phyloP scores from a whole-genome alignment of 148 eudicot species.

The Vaccinium corymbosum region DNA sequence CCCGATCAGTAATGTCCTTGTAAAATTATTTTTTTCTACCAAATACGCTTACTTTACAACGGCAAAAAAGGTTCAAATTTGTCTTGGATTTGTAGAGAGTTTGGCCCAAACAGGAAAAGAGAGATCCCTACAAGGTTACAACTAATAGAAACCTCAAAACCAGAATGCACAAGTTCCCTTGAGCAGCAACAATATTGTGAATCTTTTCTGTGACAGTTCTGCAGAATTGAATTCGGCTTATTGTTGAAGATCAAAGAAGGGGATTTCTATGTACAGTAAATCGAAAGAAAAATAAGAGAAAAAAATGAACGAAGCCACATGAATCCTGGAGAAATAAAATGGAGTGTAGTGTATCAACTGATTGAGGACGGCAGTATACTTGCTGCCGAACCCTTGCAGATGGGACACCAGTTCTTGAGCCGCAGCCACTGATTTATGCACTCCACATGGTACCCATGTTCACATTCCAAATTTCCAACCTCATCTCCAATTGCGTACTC shows the following conservation, averaged over 20 bases:
- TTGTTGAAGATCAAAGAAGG: neutral
- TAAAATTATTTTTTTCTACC: no score
- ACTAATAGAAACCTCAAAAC: neutral
- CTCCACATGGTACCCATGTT: slow-evolving; percentile 57
- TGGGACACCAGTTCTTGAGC: slow-evolving; percentile 95
- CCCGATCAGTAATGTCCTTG: no score
- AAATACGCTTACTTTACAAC: no score
- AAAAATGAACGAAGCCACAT: neutral
- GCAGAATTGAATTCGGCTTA: slow-evolving; percentile 3
- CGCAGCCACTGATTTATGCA: slow-evolving; percentile 77
- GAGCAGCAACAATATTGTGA: neutral
- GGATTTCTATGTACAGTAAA: slow-evolving; percentile 8
- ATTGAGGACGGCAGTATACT: slow-evolving; percentile 28
- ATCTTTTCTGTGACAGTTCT: neutral
- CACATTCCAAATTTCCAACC: slow-evolving; percentile 63
- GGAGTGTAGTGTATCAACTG: neutral
- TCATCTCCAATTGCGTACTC: slow-evolving; percentile 67
- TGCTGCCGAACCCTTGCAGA: slow-evolving; percentile 76
- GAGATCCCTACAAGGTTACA: neutral
- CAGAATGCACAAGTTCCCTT: neutral
- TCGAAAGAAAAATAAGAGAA: neutral
- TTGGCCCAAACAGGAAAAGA: no score
- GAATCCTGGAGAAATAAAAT: neutral
- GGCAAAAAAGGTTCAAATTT: no score
- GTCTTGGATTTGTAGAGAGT: no score